phyloP scores from a whole-genome alignment of 169 alveolate species.

The Plasmodium knowlesi region DNA sequence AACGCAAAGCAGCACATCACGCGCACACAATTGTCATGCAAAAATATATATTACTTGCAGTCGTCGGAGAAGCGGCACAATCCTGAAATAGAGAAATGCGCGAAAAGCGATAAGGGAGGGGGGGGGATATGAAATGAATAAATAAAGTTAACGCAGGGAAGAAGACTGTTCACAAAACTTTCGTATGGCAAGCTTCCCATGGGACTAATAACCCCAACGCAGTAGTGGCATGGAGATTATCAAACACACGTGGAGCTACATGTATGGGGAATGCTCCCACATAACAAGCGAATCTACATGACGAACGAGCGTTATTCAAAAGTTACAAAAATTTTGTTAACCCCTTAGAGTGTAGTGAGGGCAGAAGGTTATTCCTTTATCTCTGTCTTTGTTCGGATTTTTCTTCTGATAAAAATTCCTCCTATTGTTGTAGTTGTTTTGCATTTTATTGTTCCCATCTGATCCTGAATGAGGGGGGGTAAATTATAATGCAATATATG shows the following conservation, averaged over 20 bases:
- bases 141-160: neutral
- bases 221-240: neutral
- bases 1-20: neutral
- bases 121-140: neutral
- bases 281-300: neutral
- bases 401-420: conserved; percentile 34
- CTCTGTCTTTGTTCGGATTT: conserved; percentile 32
- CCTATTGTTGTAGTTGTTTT: conserved; percentile 21
- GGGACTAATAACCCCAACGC: neutral
- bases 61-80: conserved; percentile 70
- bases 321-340: conserved; percentile 18
- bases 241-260: neutral
- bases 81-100: conserved; percentile 48
- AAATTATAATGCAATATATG: neutral
- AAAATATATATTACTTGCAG: conserved; percentile 66
- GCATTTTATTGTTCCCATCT: conserved; percentile 45
- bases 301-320: neutral
- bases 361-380: conserved; percentile 63
- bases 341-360: conserved; percentile 73
- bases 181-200: neutral
- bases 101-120: neutral
- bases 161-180: neutral
- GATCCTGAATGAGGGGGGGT: conserved; percentile 16
- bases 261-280: neutral
- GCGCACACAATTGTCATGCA: neutral